A percentile compares a stretch with the other conserved stretches of the same genome.
Evolutionary conservation across 768 basidiomycete species (phyloP).

Genomic region (Agaricus sinodeliciosus): DNA sequence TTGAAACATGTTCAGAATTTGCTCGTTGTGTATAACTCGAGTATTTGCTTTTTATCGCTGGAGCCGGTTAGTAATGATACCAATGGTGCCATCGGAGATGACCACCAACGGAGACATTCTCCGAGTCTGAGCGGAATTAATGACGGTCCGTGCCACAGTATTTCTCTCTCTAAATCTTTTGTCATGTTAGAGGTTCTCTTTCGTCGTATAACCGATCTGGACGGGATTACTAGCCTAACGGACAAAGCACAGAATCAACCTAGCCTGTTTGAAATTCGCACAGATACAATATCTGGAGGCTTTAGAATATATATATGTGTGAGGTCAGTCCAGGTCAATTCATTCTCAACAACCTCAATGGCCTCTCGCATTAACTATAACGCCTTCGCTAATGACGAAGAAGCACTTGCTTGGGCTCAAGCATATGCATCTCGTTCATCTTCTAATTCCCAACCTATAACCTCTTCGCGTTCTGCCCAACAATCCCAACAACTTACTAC

Average conservation of each 20-base stretch:
- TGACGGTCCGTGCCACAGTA: too few species aligned
- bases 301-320: slow-evolving; percentile 3
- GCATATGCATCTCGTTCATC: slow-evolving; percentile 1
- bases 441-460: neutral
- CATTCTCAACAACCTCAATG: slow-evolving; percentile 1
- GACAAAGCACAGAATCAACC: neutral
- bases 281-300: neutral
- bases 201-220: too few species aligned
- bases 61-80: neutral
- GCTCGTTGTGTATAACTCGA: too few species aligned
- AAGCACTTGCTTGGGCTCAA: slow-evolving; percentile 9
- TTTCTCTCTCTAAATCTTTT: too few species aligned
- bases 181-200: too few species aligned
- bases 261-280: neutral
- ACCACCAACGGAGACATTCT: neutral
- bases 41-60: neutral
- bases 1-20: neutral
- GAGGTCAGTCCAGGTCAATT: neutral
- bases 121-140: too few species aligned
- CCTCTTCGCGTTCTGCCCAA: neutral
- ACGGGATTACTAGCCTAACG: too few species aligned
- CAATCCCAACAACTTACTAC: neutral
- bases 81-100: neutral
- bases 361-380: neutral
- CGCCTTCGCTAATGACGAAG: slow-evolving; percentile 2